These are phyloP conservation scores for Closterium sp. DNA, from an alignment of 139 green algal species.

Conservation along the genomic window DNA sequence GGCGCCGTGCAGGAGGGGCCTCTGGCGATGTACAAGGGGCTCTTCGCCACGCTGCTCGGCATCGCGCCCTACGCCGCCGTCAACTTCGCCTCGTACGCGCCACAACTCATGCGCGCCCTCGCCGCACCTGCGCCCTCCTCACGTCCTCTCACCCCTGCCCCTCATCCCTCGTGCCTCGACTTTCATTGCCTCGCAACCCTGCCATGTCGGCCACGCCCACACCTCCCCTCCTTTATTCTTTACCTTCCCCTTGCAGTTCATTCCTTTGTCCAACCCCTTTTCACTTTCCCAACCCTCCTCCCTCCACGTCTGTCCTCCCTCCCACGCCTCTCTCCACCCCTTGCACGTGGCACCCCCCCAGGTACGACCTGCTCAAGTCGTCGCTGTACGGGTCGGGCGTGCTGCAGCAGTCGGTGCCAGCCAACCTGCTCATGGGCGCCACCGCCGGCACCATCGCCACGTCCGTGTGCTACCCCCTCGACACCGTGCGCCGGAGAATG, in stretches of 20 bases:
- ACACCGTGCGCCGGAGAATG: slow-evolving; percentile 36
- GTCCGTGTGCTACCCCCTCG: slow-evolving; percentile 31
- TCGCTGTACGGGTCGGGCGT: background rate
- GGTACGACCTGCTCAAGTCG: slow-evolving; percentile 28
- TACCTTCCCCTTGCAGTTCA: background rate
- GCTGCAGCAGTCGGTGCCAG: background rate
- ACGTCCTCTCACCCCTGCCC: background rate
- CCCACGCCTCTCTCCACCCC: background rate
- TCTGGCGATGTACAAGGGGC: slow-evolving; percentile 80
- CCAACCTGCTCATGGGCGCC: slow-evolving; percentile 76
- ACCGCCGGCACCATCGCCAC: slow-evolving; percentile 28
- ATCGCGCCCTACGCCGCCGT: slow-evolving; percentile 90
- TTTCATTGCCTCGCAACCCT: background rate
- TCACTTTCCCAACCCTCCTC: too few relatives aligned
- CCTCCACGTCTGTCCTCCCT: background rate
- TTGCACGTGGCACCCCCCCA: background rate
- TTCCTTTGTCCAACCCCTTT: background rate
- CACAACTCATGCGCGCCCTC: background rate
- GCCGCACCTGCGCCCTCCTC: background rate
- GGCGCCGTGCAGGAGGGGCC: slow-evolving; percentile 63
- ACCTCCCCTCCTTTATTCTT: background rate
- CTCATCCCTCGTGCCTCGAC: background rate
- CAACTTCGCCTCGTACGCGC: slow-evolving; percentile 91
- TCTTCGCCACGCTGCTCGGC: slow-evolving; percentile 82
- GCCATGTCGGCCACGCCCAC: background rate